phyloP scores from a whole-genome alignment of 2,329 filamentous ascomycete genomes.

The Pseudogymnoascus sp. region DNA sequence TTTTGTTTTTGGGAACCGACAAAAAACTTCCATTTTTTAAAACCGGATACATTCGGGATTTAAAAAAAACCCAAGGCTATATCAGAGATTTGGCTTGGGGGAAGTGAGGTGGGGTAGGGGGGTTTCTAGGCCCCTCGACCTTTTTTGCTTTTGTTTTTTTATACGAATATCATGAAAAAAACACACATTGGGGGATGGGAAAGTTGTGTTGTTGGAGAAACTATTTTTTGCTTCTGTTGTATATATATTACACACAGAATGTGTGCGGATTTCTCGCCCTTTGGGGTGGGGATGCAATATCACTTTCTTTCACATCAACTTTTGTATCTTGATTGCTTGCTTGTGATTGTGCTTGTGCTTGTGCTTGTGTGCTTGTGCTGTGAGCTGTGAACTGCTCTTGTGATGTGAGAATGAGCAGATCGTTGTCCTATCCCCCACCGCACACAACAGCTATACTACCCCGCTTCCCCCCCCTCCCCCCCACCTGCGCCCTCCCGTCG shows the following conservation, averaged over 20 bases:
- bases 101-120: background rate
- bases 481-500: background rate
- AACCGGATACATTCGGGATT: background rate
- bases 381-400: too few species aligned
- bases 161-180: conserved; percentile 4
- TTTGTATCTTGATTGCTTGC: too few species aligned
- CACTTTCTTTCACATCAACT: background rate
- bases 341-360: background rate
- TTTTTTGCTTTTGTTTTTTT: background rate
- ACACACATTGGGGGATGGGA: too few species aligned
- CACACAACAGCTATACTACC: background rate
- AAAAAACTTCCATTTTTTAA: background rate
- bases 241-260: background rate
- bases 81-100: too few species aligned
- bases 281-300: background rate
- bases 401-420: background rate
- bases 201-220: too few species aligned
- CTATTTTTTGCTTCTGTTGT: background rate
- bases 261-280: background rate
- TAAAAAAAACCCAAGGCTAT: background rate
- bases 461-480: background rate
- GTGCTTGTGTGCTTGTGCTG: background rate
- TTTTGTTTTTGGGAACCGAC: background rate
- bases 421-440: too few species aligned
- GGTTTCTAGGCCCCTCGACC: background rate